Base-by-base conservation (phyloP, 2,329 filamentous ascomycete species). In the Microdochium nivale region DNA sequence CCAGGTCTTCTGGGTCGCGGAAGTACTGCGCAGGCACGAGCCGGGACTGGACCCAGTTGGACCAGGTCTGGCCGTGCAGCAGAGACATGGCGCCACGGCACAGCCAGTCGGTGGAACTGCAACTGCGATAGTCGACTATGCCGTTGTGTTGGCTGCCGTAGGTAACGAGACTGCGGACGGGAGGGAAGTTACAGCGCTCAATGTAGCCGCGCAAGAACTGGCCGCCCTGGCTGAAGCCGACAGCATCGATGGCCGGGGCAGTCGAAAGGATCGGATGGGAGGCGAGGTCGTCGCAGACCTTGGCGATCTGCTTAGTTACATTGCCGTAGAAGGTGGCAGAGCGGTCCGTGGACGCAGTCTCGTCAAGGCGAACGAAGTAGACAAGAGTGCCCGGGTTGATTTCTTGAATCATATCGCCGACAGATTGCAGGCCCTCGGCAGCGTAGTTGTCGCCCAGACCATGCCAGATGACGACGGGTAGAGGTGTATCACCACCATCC, bases 11-110 rank as follows among this genome's bases (percentile, higher is more conserved):
- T 54, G 80, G 80, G 57, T 91, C 81, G 50, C 92, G 86, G 75
- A 87, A 97, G 74, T 99, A 99, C 73, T 99, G 94, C 30, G 94
- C 92, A 1, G 94, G 94, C 3, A 99, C 88, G 9, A 97, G 76
- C 19, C 81, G 80, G 49, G 74, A 76, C 75, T 97, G 94, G 5
- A 94, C 88, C 60, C 86, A 86, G 25, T 69, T 64, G 37, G 81
- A 82, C 89, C 90, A 99, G 2, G 87, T 90, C 61, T 92, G 92
- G 44, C 81, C 81, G 53, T 83, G 81, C 50, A 99, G 74, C 44
- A 96, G 72, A 0, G 83, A 84, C 70, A 92, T 87, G 47, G 89
- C 89, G 25, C 82, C 83, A 55, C 84, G 83, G 72, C 94, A 99
- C 3, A 96, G 65, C 75, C 85, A 87, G 69, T 99, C 92, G 7